These are phyloP conservation scores for Solanum hybrid DNA, from an alignment of 305 asterid species.

Conservation along the genomic window DNA sequence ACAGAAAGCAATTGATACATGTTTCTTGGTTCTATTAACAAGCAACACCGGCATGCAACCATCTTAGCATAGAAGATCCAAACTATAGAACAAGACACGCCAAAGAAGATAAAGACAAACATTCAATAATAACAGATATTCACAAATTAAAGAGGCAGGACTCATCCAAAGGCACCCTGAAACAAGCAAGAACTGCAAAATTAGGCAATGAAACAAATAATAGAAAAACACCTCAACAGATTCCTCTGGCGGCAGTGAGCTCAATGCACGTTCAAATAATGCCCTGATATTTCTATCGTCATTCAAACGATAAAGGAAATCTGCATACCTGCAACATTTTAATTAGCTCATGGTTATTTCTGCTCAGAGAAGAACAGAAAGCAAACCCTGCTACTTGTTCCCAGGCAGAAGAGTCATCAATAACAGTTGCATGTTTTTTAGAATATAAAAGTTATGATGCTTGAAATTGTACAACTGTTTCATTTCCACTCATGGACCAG, in stretches of 20 bases:
- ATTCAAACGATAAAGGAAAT: conserved; percentile 83
- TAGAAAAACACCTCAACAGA: conserved; percentile 64
- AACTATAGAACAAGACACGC: neutral
- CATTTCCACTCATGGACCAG: neutral
- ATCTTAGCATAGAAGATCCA: neutral
- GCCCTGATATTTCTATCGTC: conserved; percentile 96
- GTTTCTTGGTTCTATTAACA: neutral
- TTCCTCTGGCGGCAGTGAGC: conserved; percentile 82
- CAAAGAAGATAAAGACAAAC: neutral
- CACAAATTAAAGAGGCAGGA: neutral
- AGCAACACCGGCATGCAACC: neutral
- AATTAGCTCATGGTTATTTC: conserved; percentile 4
- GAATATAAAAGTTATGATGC: neutral
- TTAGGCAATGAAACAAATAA: neutral
- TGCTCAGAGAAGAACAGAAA: neutral
- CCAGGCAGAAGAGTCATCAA: neutral
- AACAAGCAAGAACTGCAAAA: conserved; percentile 4
- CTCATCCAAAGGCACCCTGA: neutral
- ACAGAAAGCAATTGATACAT: neutral
- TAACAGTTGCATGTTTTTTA: neutral
- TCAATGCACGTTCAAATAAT: conserved; percentile 89
- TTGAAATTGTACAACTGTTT: neutral
- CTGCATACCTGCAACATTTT: conserved; percentile 71
- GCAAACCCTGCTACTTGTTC: neutral
- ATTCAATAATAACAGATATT: neutral